A percentile compares a stretch with the other conserved stretches of the same genome.
These are phyloP conservation scores for Helotiales sp. DNA, from an alignment of 2,329 filamentous ascomycete species.

Conservation along the genomic window DNA sequence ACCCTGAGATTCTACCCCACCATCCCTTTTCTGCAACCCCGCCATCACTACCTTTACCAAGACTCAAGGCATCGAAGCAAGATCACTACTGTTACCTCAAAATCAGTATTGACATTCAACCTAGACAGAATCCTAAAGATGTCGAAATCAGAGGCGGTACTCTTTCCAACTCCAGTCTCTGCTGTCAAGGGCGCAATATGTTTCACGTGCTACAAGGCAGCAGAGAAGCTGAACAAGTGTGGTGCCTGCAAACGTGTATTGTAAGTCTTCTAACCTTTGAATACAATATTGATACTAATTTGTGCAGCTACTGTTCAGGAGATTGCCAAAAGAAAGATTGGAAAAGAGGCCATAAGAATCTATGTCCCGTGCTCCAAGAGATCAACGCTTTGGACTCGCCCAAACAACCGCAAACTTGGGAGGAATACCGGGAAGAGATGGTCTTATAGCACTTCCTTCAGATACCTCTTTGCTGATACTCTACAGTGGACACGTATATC, in stretches of 20 bases:
- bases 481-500: constrained; percentile 12
- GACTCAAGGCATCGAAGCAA: neutral
- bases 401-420: constrained; percentile 4
- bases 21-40: neutral
- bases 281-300: neutral
- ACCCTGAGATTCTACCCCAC: neutral
- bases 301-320: constrained; percentile 26
- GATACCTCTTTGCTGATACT: neutral
- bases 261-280: neutral
- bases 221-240: constrained; percentile 10
- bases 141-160: neutral
- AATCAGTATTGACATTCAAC: neutral
- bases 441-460: neutral
- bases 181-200: constrained; percentile 14
- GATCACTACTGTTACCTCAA: neutral
- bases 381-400: constrained; percentile 2
- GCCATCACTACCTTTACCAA: neutral
- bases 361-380: constrained; percentile 11
- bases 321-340: constrained; percentile 30
- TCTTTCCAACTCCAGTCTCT: constrained; percentile 10
- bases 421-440: constrained; percentile 14
- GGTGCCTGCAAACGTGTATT: constrained; percentile 14
- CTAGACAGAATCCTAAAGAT: neutral
- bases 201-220: constrained; percentile 8
- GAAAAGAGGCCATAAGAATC: constrained; percentile 18